Conservation (phyloP, 139 green algal species). For the Picochlorum sp. region DNA sequence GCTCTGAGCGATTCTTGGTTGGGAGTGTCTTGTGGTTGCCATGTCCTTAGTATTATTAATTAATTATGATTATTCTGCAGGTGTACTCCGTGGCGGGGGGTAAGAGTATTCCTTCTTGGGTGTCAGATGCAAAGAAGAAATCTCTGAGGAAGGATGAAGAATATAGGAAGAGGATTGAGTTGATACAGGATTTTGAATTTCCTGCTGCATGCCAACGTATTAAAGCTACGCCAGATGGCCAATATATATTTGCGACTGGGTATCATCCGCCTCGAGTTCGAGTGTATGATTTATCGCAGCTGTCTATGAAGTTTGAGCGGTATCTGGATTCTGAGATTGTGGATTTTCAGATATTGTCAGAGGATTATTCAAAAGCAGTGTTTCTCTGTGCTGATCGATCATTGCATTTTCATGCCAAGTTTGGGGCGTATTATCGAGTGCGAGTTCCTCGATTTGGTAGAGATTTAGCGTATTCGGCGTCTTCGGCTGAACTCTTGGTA, state of each 20-base stretch:
- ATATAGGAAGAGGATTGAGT: conserved; percentile 58
- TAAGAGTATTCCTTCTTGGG: conserved; percentile 81
- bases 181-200: conserved; percentile 90
- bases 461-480: conserved; percentile 71
- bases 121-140: conserved; percentile 78
- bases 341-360: conserved; percentile 84
- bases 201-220: conserved; percentile 69
- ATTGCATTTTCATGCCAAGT: conserved; percentile 85
- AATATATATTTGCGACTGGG: conserved; percentile 82
- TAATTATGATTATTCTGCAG: conserved; percentile 24
- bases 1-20: not conserved
- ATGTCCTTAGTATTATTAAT: too few relatives aligned
- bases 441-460: conserved; percentile 65
- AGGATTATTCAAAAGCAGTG: conserved; percentile 92
- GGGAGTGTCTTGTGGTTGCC: not conserved
- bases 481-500: conserved; percentile 73
- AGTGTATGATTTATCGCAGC: conserved; percentile 86
- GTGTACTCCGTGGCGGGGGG: conserved; percentile 84
- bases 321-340: conserved; percentile 91
- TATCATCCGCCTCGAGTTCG: conserved; percentile 61
- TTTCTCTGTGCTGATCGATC: conserved; percentile 85
- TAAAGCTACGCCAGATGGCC: conserved; percentile 74
- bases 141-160: conserved; percentile 75
- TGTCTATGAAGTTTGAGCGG: conserved; percentile 94
- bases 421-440: conserved; percentile 79